A percentile compares a stretch with the other conserved stretches of the same genome.
Evolutionary conservation across 192 early-diverging fungal species (phyloP).

Genomic region (Linnemannia schmuckeri): DNA sequence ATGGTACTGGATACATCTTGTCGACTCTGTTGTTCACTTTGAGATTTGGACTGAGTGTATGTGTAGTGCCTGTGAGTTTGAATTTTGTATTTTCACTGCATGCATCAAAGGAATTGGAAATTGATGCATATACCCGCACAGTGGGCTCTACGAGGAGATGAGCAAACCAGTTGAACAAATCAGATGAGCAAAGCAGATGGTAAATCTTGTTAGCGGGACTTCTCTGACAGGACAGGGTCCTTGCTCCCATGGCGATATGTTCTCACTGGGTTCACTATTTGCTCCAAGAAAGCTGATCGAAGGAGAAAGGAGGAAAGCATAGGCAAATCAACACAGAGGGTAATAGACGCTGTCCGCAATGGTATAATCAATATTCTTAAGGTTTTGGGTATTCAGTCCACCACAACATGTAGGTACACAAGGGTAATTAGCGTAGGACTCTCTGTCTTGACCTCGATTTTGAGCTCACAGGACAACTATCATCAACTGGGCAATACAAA

Average conservation of each 20-base stretch:
- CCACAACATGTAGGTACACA: no score
- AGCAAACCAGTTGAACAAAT: background rate
- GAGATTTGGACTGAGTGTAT: conserved; percentile 7
- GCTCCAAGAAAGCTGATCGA: background rate
- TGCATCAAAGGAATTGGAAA: conserved; percentile 4
- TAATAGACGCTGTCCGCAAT: no score
- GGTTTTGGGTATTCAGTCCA: no score
- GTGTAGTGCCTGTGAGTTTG: conserved; percentile 5
- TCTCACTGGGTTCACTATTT: background rate
- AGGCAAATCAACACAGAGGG: background rate
- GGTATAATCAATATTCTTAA: no score
- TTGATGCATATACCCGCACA: background rate
- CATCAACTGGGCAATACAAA: no score
- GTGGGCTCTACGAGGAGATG: background rate
- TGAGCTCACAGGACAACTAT: no score
- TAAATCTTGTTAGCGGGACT: background rate
- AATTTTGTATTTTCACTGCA: conserved; percentile 5
- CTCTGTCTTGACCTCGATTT: no score
- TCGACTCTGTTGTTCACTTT: background rate
- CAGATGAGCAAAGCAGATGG: conserved; percentile 16
- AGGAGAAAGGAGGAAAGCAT: background rate
- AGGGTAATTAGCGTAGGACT: no score
- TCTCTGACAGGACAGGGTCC: background rate
- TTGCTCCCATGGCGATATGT: background rate
- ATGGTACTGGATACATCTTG: conserved; percentile 1